Evolutionary conservation across 2,329 filamentous ascomycete species (phyloP).

Genomic region (Trichoderma koningii): DNA sequence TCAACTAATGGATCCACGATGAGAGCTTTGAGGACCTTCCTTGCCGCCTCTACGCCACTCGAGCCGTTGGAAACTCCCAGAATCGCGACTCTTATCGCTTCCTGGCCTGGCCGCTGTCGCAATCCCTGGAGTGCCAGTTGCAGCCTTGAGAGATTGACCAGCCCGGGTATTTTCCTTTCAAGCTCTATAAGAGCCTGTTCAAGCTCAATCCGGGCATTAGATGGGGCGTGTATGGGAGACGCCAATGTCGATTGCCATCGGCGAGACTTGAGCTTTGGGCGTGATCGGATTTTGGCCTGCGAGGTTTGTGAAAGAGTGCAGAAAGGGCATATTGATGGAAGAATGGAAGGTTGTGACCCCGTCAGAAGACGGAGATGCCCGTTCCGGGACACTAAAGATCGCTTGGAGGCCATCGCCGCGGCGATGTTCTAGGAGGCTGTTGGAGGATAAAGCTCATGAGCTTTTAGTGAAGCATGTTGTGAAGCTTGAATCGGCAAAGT

Average conservation of each 20-base stretch:
- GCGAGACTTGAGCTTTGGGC: slow-evolving; percentile 33
- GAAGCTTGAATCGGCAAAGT: slow-evolving; percentile 28
- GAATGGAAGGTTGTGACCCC: slow-evolving; percentile 27
- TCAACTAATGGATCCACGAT: slow-evolving; percentile 69
- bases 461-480: slow-evolving; percentile 10
- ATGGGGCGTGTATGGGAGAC: slow-evolving; percentile 32
- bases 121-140: slow-evolving; percentile 70
- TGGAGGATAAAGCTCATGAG: slow-evolving; percentile 10
- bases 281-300: slow-evolving; percentile 29
- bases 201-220: slow-evolving; percentile 54
- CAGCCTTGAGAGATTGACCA: slow-evolving; percentile 68
- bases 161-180: slow-evolving; percentile 60
- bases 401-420: slow-evolving; percentile 38
- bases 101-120: slow-evolving; percentile 56
- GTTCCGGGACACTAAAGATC: slow-evolving; percentile 36
- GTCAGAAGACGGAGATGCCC: slow-evolving; percentile 36
- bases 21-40: slow-evolving; percentile 67
- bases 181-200: slow-evolving; percentile 61
- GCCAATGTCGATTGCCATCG: slow-evolving; percentile 37
- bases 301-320: slow-evolving; percentile 36
- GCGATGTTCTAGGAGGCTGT: slow-evolving; percentile 10
- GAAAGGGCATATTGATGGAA: slow-evolving; percentile 37
- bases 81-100: slow-evolving; percentile 61
- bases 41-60: slow-evolving; percentile 53
- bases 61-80: slow-evolving; percentile 49